These are phyloP conservation scores for Psilocybe sp. DNA, from an alignment of 768 basidiomycete species.

Conservation along the genomic window DNA sequence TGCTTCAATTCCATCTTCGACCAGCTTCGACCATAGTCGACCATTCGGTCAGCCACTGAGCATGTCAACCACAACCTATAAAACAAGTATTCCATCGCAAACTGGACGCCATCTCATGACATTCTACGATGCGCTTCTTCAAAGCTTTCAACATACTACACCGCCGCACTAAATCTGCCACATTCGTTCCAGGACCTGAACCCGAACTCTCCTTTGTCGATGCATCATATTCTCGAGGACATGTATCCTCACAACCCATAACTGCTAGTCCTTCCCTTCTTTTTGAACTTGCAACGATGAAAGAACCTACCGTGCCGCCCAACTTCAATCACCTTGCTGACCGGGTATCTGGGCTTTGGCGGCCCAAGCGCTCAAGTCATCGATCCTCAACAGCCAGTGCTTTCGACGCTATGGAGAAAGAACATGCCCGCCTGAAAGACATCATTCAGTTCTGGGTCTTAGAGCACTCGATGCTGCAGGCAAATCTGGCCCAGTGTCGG, in stretches of 20 bases:
- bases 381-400: slow-evolving; percentile 8
- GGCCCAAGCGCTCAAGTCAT: slow-evolving; percentile 9
- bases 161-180: slow-evolving; percentile 45
- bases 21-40: too few species aligned
- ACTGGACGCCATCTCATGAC: not conserved
- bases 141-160: slow-evolving; percentile 41
- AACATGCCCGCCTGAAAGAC: slow-evolving; percentile 15
- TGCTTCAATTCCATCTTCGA: too few species aligned
- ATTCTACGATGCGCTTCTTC: slow-evolving; percentile 41
- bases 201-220: slow-evolving; percentile 13
- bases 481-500: slow-evolving; percentile 14
- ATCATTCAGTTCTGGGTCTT: slow-evolving; percentile 17
- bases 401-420: slow-evolving; percentile 9
- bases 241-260: not conserved
- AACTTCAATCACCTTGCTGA: slow-evolving; percentile 12
- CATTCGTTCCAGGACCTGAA: slow-evolving; percentile 27
- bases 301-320: slow-evolving; percentile 5
- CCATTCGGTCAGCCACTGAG: too few species aligned
- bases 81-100: not conserved
- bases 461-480: slow-evolving; percentile 19
- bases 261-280: slow-evolving; percentile 1
- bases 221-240: slow-evolving; percentile 4
- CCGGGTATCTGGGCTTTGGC: slow-evolving; percentile 9
- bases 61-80: not conserved
- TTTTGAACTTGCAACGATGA: slow-evolving; percentile 17